A percentile compares a stretch with the other conserved stretches of the same genome.
phyloP scores from a whole-genome alignment of 2,329 filamentous ascomycete genomes.

The Fusarium nodosum region DNA sequence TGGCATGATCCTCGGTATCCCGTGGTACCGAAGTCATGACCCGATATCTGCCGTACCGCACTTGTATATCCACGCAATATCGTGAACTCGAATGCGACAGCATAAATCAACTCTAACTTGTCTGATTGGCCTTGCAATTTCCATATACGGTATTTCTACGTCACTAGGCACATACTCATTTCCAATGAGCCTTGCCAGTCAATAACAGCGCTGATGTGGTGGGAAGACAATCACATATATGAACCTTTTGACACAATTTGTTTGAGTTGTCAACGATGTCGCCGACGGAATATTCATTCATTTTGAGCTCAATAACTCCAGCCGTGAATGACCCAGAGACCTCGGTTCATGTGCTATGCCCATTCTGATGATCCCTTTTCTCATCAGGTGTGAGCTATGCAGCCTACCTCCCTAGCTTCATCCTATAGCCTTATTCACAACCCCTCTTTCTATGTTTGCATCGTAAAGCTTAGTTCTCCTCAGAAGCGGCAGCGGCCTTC shows the following conservation, averaged over 20 bases:
- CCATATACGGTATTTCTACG: not conserved
- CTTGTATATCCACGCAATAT: slow-evolving; percentile 31
- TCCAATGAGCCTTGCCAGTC: not conserved
- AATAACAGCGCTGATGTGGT: not conserved
- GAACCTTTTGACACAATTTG: slow-evolving; percentile 6
- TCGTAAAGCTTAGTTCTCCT: slow-evolving; percentile 52
- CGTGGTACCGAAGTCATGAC: slow-evolving; percentile 39
- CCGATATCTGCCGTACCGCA: slow-evolving; percentile 35
- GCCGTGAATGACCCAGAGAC: slow-evolving; percentile 48
- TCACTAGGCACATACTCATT: not conserved
- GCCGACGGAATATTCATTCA: slow-evolving; percentile 48
- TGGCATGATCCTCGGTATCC: slow-evolving; percentile 46
- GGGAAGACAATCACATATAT: slow-evolving; percentile 14
- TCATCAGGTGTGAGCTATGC: slow-evolving; percentile 44
- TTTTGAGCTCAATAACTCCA: slow-evolving; percentile 52
- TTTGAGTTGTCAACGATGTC: slow-evolving; percentile 44
- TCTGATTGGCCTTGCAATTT: not conserved
- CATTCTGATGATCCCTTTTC: slow-evolving; percentile 39
- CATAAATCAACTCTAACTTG: not conserved
- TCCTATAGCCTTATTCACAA: slow-evolving; percentile 38
- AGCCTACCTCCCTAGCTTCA: slow-evolving; percentile 42
- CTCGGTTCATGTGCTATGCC: slow-evolving; percentile 46
- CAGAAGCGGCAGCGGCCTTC: slow-evolving; percentile 71
- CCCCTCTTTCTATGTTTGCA: slow-evolving; percentile 36
- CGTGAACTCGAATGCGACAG: not conserved